phyloP scores from a whole-genome alignment of 768 basidiomycete species.

The Coprinellus micaceus region DNA sequence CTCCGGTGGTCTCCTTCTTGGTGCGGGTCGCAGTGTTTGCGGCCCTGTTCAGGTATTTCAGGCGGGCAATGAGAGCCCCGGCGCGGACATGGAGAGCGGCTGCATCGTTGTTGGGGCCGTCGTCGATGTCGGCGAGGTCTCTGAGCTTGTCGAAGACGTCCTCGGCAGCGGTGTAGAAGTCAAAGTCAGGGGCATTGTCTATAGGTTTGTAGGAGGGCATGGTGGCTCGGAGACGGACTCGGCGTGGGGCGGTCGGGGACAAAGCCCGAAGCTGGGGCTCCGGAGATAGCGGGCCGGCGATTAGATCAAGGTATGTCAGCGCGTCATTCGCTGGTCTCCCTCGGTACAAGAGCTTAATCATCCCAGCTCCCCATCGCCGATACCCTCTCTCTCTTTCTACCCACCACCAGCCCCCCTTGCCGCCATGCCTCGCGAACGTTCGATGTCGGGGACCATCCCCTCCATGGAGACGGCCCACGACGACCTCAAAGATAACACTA shows the following conservation, averaged over 20 bases:
- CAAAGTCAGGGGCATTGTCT: slow-evolving; percentile 5
- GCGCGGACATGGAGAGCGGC: slow-evolving; percentile 59
- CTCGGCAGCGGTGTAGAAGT: slow-evolving; percentile 34
- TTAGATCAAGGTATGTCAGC: slow-evolving; percentile 22
- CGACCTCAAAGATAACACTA: slow-evolving; percentile 80
- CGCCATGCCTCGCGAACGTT: slow-evolving; percentile 45
- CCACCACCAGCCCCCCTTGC: slow-evolving; percentile 19
- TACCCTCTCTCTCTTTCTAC: slow-evolving; percentile 13
- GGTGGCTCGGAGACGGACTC: background rate
- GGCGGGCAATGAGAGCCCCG: slow-evolving; percentile 71
- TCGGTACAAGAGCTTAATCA: slow-evolving; percentile 9
- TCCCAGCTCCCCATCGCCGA: slow-evolving; percentile 14
- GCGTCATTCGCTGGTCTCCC: slow-evolving; percentile 8
- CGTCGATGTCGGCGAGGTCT: slow-evolving; percentile 51
- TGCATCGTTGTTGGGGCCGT: slow-evolving; percentile 40
- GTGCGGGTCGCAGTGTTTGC: slow-evolving; percentile 68
- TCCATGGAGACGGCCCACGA: slow-evolving; percentile 78
- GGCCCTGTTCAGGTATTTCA: slow-evolving; percentile 75
- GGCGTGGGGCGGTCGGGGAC: slow-evolving; percentile 2
- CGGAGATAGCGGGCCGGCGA: slow-evolving; percentile 24
- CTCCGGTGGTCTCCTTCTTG: slow-evolving; percentile 67
- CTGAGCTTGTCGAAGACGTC: slow-evolving; percentile 59
- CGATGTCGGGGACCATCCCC: slow-evolving; percentile 80
- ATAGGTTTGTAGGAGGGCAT: background rate
- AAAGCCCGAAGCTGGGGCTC: background rate